Evolutionary conservation across 441 rosid genomes (phyloP), one percentile per base, ranked within the genome.

Genomic region (Adansonia madagascariensis): DNA sequence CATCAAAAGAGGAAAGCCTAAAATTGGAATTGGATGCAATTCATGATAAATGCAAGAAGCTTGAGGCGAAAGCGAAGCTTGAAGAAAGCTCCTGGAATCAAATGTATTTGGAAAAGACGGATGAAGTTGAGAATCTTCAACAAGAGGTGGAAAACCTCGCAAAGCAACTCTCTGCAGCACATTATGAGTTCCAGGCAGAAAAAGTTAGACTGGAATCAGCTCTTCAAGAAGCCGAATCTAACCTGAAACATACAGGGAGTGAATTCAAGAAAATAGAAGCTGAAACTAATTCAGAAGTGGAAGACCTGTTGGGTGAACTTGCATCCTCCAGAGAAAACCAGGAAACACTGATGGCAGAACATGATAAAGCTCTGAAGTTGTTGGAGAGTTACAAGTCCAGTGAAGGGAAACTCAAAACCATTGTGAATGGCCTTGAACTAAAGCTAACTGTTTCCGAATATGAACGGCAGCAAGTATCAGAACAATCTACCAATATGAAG

Each of bases 371-470:
- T 57, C 63, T 61, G 69, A 82, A 75, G 77, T 52, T 63, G 79
- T 73, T 84, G 84, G 85, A 82, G 81, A 81, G 68, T 78, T 74
- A 71, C 81, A 85, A 76, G 78, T 85, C 80, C 3, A 71, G 75
- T 35, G 92, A 91, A 85, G 91, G 84, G 76, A 83, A 87, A 20
- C 78, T 87, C 9, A 82, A 79, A 83, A 81, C 84, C 59, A 65
- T 50, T 11, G 53, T 84, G 20, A 85, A 84, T 53, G 85, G 67
- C 43, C 88, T 89, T 18, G 93, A 89, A 76, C 76, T 83, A 65
- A 88, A 82, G 85, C 89, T 88, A 15, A 85, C 89, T n/a, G 88
- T 87, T 44, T 89, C 88, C 9, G 91, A 89, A 74, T 87, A 85
- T 44, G 92, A 91, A 77, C 73, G 83, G 17, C 88, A 84, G 60